Base-by-base conservation (phyloP, 305 asterid genomes). In the Andrographis paniculata region DNA sequence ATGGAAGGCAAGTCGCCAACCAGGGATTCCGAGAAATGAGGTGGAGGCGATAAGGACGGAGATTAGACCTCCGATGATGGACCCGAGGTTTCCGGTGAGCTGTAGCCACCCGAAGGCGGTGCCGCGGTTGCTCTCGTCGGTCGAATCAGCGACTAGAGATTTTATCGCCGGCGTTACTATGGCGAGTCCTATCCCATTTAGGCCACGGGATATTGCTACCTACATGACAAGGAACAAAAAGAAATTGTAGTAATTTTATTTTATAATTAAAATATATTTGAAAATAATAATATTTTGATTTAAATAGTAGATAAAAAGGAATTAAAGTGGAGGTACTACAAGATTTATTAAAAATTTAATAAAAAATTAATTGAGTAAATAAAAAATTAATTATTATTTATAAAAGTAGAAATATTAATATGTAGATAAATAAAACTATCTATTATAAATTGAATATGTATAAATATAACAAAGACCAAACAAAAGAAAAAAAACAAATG, bases 1-100 rank as follows among this genome's bases (percentile, higher is more conserved):
- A 71, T 78, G 83, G 61, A 87, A 87, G 8, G 95, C 82, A 1
- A 87, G 36, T 61, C 97, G 68, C 97, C 97, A 87, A 40, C 97
- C 97, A 0, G 94, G 76, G 20, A 87, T 73, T 6, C 97, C 97
- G 73, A 76, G 46, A 63, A 78, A 54, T 1, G 93, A 42, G 0
- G 78, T 63, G 42, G 82, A 69, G 41, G 95, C 93, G 20, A 87
- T 16, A 0, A 87, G 58, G 18, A 80, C 79, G 0, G 94, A 69
- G 12, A 69, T 9, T 19, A 74, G 69, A 4, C 95, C 95, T 8
- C 95, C 95, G 30, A 81, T 66, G 19, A 79, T 72, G 28, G 87
- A 68, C 3, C 95, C 95, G 1, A 81, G 22, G 68, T 74, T 78
- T 46, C 78, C 79, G 0, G 91, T 79, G 21, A 81, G 45, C 10